Evolutionary conservation across 1,139 yeast species (phyloP), one percentile per base, ranked within the genome.

Genomic region (Spencermartinsiella ligniputridi): DNA sequence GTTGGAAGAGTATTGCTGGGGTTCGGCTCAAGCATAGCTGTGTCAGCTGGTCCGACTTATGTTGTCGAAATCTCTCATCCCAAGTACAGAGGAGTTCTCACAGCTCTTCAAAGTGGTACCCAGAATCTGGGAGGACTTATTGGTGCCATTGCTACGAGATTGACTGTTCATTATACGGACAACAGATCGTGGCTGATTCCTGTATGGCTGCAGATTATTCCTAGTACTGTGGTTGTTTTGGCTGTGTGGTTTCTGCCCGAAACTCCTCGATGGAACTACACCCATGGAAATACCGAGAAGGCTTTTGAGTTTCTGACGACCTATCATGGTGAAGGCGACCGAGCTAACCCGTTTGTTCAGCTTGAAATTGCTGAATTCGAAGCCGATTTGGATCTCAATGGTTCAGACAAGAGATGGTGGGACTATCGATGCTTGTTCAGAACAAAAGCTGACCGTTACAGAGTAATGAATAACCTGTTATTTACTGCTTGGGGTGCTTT

Each of bases 211-310:
- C 80, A 76, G 57, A 42, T 61, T 57, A 35, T 59, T 61, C 50
- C 51, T 22, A 58, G 81, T 16, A 53, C 77, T 8, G 63, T 81
- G 48, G 66, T 82, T 52, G 70, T 74, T 39, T 56, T 60, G 45
- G 84, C 83, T 58, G 74, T 80, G 72, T 59, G 76, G 46, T 64
- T 71, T 52, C 69, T 81, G 64, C 87, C 88, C 27, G 89, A 83
- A 59, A 78, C 87, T 5, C 88, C 89, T 50, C 74, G 88, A 66
- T 81, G 72, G 68, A 76, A 60, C 57, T 72, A 80, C 44, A 71
- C 73, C 18, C 76, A 70, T 49, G 71, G 69, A 35, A 60, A 68
- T 25, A 62, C 68, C 37, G 75, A 63, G 1, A 54, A 67, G 40
- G 86, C 86, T 22, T 67, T 74, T 30, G 52, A 58, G 12, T 46